phyloP scores from a whole-genome alignment of 2,329 filamentous ascomycete species.

The Lecanoromycetidae sp. region DNA sequence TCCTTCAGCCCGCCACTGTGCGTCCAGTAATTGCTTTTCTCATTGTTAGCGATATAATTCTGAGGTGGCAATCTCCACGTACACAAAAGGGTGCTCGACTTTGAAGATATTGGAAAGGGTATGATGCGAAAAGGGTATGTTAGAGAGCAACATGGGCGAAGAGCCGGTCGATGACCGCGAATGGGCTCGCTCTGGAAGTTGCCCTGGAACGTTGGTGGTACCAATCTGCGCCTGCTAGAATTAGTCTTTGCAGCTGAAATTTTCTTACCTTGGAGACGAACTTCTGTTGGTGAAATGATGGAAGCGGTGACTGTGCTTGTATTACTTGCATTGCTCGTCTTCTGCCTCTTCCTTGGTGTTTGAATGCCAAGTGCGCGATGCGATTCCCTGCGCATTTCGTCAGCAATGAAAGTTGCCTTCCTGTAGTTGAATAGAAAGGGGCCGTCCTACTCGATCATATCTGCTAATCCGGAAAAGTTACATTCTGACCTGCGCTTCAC shows the following conservation, averaged over 20 bases:
- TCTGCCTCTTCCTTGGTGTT: constrained; percentile 13
- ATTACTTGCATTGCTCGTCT: neutral
- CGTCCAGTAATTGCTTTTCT: constrained; percentile 74
- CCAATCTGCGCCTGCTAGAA: neutral
- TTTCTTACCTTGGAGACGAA: neutral
- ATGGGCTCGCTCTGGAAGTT: constrained; percentile 10
- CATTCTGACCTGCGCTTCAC: constrained; percentile 67
- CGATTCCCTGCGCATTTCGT: constrained; percentile 12
- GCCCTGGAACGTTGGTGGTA: constrained; percentile 1
- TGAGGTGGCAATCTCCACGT: too few species aligned
- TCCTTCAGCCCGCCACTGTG: constrained; percentile 63
- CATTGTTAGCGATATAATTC: too few species aligned
- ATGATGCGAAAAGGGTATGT: constrained; percentile 58
- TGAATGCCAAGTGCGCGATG: constrained; percentile 11
- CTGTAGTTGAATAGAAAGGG: too few species aligned
- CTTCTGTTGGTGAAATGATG: neutral
- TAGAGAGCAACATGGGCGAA: constrained; percentile 50
- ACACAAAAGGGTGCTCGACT: constrained; percentile 54
- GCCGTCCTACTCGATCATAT: constrained; percentile 66
- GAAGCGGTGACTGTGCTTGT: too few species aligned
- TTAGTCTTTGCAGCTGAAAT: neutral
- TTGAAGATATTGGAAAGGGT: constrained; percentile 62
- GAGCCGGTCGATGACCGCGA: constrained; percentile 28
- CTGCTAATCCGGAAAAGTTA: constrained; percentile 63
- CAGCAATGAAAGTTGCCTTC: neutral